phyloP scores from a whole-genome alignment of 257 asterid species.

The Echium plantagineum region DNA sequence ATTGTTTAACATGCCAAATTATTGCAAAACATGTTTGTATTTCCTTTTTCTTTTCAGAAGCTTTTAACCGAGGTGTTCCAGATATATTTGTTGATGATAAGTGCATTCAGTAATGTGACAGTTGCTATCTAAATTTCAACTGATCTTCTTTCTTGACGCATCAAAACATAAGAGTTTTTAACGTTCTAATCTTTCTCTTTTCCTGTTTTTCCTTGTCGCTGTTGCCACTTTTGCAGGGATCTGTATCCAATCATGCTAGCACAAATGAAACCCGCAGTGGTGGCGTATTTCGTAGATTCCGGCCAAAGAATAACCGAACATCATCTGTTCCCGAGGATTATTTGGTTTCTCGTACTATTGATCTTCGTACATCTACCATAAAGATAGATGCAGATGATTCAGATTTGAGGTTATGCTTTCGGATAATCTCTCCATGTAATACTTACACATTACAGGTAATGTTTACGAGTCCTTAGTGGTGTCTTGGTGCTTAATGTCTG shows the following conservation, averaged over 20 bases:
- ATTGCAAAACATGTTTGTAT: no score
- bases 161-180: background rate
- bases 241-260: constrained; percentile 47
- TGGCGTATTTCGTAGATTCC: constrained; percentile 82
- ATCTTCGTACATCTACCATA: constrained; percentile 79
- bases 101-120: no score
- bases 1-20: no score
- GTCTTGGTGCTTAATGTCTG: no score
- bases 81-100: no score
- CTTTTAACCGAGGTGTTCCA: no score
- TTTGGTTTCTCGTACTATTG: constrained; percentile 68
- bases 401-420: constrained; percentile 87
- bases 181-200: background rate
- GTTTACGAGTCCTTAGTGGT: background rate
- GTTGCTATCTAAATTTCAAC: no score
- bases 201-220: background rate
- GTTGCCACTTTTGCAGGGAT: constrained; percentile 40
- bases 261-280: constrained; percentile 51
- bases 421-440: constrained; percentile 82
- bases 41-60: no score
- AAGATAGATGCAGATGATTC: constrained; percentile 91
- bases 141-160: no score
- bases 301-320: constrained; percentile 51
- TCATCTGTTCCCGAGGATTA: constrained; percentile 52
- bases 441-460: constrained; percentile 80